Base-by-base conservation (phyloP, 2,329 filamentous ascomycete species). In the Cladosporium oxysporum region DNA sequence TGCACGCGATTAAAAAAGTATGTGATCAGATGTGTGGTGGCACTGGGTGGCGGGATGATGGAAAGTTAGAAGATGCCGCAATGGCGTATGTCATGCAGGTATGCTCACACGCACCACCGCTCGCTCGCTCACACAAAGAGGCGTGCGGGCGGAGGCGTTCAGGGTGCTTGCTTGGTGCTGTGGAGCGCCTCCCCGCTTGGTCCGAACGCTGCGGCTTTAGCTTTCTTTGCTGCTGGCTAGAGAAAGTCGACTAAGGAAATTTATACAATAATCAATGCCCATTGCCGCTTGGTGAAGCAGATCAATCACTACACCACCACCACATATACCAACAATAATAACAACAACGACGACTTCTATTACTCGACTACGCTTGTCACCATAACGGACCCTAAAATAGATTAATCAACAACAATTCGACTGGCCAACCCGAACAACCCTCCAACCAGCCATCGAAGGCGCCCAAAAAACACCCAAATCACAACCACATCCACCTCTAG, bases 141-240 rank as follows among this genome's bases (percentile, higher is more conserved):
- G 35, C 4, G 16, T 47, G 52, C 52, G 52, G 52, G 52, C 52
- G 29, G 52, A 3, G 41, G 52, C 52, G 49, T 52, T 52, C 49
- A 52, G 49, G 49, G 49, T 52, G 49, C 49, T 3, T 33, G 52
- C n/a, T 47, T 21, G 8, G 41, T 47, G 7, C n/a, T 47, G 41
- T 47, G 41, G 41, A 47, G 41, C 41, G 41, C n/a, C n/a, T 55
- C 52, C 52, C 52, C 52, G 52, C 52, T 33, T 55, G 52, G 52
- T 55, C 52, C 41, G 41, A 21, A 21, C 41, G 41, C 41, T 47
- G 41, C 41, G 41, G 41, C 41, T 44, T n/a, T 44, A 44, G 18
- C 18, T 44, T 18, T 44, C 18, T 47, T 8, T 47, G 8, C 12
- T 35, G 33, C 33, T 35, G 33, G 23, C 23, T 35, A 35, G 33